Conservation (phyloP, 164 flowering plant species). For the Euptelea pleiosperma region DNA sequence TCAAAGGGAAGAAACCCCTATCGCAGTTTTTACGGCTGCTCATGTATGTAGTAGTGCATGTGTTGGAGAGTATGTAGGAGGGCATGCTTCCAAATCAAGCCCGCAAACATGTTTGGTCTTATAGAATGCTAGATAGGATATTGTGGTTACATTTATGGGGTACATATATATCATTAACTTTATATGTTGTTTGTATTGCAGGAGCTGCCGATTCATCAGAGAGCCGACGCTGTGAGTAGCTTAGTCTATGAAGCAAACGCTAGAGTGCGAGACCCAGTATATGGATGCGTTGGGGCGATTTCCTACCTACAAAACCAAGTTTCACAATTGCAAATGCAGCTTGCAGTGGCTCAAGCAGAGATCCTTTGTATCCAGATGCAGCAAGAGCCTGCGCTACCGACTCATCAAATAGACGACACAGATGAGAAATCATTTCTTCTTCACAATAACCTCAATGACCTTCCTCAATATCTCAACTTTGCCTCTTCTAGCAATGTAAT, state of each 20-base stretch:
- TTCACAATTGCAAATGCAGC: conserved; percentile 70
- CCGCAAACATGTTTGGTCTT: too few relatives aligned
- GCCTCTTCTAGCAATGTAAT: conserved; percentile 58
- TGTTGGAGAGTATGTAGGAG: too few relatives aligned
- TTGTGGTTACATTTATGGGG: too few relatives aligned
- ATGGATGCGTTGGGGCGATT: conserved; percentile 81
- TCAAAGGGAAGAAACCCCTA: too few relatives aligned
- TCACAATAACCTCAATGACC: conserved; percentile 24
- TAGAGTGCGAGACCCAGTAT: conserved; percentile 62
- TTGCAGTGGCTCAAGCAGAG: conserved; percentile 77
- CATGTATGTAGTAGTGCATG: too few relatives aligned
- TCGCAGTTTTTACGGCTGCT: too few relatives aligned
- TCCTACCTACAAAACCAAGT: conserved; percentile 70
- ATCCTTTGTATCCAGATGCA: conserved; percentile 82
- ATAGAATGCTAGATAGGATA: too few relatives aligned
- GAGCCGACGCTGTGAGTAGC: conserved; percentile 69
- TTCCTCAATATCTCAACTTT: conserved; percentile 46
- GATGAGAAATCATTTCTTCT: conserved; percentile 36
- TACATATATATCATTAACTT: too few relatives aligned
- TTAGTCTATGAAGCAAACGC: conserved; percentile 72
- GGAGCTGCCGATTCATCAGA: conserved; percentile 61
- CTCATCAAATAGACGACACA: conserved; percentile 16
- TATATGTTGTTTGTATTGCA: conserved; percentile 11
- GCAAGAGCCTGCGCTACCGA: conserved; percentile 37
- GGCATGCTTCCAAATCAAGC: too few relatives aligned